Evolutionary conservation across 352 stramenopile species (phyloP), one percentile per base, ranked within the genome.

Genomic region (Elongisporangium undulatum): DNA sequence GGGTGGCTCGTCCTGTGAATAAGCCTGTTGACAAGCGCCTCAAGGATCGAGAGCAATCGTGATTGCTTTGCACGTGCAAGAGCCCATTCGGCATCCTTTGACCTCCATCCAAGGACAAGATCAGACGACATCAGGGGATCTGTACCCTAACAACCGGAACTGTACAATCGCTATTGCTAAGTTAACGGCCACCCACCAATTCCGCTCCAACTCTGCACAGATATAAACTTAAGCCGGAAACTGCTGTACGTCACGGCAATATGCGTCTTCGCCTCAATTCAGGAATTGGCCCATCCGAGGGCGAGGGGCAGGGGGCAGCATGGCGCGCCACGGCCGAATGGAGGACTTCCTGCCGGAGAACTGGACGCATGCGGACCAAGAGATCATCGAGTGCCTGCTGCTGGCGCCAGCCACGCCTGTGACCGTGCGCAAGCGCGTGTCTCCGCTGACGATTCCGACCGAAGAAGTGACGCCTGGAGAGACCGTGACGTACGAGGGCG

Each of bases 371-470:
- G 74, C 63, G 13, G 72, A 81, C 54, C 72, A 81, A 54, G 66
- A 68, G 57, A 81, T 81, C 61, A 72, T 81, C 58, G 74, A 82
- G 64, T 74, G 51, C 16, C 53, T 82, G 50, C 51, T 82, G 54
- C 66, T 78, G 49, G n/a, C 65, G 20, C 48, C 34, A 4, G 10
- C 13, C 34, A 17, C 34, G 34, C 34, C 34, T 4, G 34, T 17
- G 34, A 8, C 34, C 2, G 34, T 10, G 34, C 34, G 12, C 34
- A 45, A 45, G 34, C 34, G 34, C 10, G 34, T 45, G 13, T 45
- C 6, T 17, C 34, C 34, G 34, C 34, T 45, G 10, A 45, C 34
- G 34, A 45, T 45, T 17, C 34, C 34, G 34, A 45, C 34, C 5
- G 34, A 45, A 45, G 34, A 45, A 17, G 34, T 45, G 34, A 10